Evolutionary conservation across 164 flowering plant genomes (phyloP), one percentile per base, ranked within the genome.

Genomic region (Piper longum): DNA sequence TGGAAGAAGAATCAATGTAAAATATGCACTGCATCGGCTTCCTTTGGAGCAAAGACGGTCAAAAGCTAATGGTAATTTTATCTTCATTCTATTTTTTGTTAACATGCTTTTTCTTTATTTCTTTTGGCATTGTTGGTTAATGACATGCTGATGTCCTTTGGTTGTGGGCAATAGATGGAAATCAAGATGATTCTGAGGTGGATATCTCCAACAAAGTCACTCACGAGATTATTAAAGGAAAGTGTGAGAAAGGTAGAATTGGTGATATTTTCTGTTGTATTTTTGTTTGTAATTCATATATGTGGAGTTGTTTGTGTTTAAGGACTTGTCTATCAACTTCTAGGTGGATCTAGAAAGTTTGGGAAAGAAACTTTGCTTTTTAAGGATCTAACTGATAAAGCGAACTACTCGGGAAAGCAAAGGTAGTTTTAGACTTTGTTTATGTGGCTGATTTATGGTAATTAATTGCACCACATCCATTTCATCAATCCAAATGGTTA

Each of bases 1-100:
- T 65, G 90, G 97, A 41, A 82, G 96, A 55, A 89, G 82, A 75
- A 76, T 93, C 78, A 76, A 67, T 41, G 97, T 85, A 43, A 89
- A 84, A 71, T 87, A 78, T 74, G 98, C 98, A 14, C 70, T 69
- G 75, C 91, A 83, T 71, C 89, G 96, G 43, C 80, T 83, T 62
- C 74, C 98, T 5, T 76, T 82, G 64, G 85, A 87, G 66, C 82
- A 85, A 66, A 85, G 98, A 2, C 79, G 83, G 36, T 64, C 82
- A 1, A 85, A 85, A 68, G 72, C 66, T 63, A 70, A 76, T 70
- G 77, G 77, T 81, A 95, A 96, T 87, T 75, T 59, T 19, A 60
- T 57, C 43, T 57, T 41, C 58, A 12, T 64, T 56, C 62, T 18
- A 52, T 41, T 57, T 26, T 57, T 4, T 36, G 11, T 36, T 41